phyloP scores from a whole-genome alignment of 2,329 filamentous ascomycete species.

The Diaporthe ilicicola region DNA sequence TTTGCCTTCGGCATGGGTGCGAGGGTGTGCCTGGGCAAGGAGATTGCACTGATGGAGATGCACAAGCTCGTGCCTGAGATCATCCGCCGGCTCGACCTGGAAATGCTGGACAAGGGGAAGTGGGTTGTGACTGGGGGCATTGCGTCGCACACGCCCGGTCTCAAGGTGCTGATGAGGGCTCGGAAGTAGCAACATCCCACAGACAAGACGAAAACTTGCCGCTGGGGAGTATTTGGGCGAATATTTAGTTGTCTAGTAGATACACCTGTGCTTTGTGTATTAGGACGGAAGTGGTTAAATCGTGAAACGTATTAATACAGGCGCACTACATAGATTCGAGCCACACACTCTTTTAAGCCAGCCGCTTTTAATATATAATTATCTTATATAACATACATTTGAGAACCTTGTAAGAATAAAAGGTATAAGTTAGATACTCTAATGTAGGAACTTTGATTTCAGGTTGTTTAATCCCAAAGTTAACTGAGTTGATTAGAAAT shows the following conservation, averaged over 20 bases:
- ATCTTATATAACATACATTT: no score
- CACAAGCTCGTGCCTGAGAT: slow-evolving; percentile 53
- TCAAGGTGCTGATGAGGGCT: slow-evolving; percentile 1
- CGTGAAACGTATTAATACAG: no score
- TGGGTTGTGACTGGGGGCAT: slow-evolving; percentile 15
- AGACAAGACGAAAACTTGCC: neutral
- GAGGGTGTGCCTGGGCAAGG: slow-evolving; percentile 62
- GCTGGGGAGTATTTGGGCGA: neutral
- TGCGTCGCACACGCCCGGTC: neutral
- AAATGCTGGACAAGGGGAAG: neutral
- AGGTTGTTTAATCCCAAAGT: no score
- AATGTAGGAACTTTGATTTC: no score
- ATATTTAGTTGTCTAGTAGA: neutral
- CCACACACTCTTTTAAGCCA: no score
- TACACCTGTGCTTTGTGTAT: neutral
- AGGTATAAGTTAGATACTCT: no score
- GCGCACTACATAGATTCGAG: no score
- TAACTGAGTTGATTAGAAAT: no score
- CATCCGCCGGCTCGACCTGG: neutral
- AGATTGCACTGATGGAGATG: slow-evolving; percentile 51
- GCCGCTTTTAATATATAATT: no score
- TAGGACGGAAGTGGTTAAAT: neutral
- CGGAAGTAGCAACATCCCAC: neutral
- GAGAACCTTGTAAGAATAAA: no score
- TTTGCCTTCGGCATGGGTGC: slow-evolving; percentile 45